Evolutionary conservation across 2,329 filamentous ascomycete genomes (phyloP), one percentile per base, ranked within the genome.

Genomic region (Ceratocystis alfenasii): DNA sequence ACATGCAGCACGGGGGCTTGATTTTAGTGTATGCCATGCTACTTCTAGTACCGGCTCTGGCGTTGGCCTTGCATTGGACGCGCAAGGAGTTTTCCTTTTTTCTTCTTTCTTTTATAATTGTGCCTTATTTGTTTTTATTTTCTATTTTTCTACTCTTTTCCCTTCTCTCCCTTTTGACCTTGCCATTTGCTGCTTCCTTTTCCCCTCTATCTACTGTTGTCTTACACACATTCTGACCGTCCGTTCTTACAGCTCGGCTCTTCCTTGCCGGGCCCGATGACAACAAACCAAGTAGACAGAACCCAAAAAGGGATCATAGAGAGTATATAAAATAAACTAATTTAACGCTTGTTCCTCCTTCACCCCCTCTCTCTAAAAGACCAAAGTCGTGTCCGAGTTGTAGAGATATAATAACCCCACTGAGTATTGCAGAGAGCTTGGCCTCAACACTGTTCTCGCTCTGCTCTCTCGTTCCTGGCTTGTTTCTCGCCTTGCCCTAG

Each of bases 261-360:
- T 28, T 55, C 20, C 50, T 55, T 55, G 50, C 50, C 50, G 50
- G 50, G 50, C 50, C 50, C 50, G 50, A 55, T 25, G 46, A 48
- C 46, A 48, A 22, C 46, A 48, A 30, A 25, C 25, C n/a, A 30
- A 28, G 36, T 41, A 41, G 36, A 28, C 22, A 20, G 25, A 10
- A 55, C 22, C 46, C 5, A 48, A 10, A 48, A 10, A 55, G 12
- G 12, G 20, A 55, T 6, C 22, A 55, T 28, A 30, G 50, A 20
- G 28, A 25, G 28, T 55, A 17, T 17, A 55, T 55, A 55, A 55
- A 55, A 25, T 55, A 55, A 15, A 55, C 22, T 25, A 55, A 41
- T 55, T 55, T 25, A 55, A 55, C 12, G 5, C 20, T 22, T 25
- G 22, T 5, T 22, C n/a, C 48, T 20, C 10, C 48, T 5, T 5